A percentile compares a stretch with the other conserved stretches of the same genome.
These are phyloP conservation scores for Penicillium chermesinum DNA, from an alignment of 495 filamentous ascomycete genomes.

Conservation along the genomic window DNA sequence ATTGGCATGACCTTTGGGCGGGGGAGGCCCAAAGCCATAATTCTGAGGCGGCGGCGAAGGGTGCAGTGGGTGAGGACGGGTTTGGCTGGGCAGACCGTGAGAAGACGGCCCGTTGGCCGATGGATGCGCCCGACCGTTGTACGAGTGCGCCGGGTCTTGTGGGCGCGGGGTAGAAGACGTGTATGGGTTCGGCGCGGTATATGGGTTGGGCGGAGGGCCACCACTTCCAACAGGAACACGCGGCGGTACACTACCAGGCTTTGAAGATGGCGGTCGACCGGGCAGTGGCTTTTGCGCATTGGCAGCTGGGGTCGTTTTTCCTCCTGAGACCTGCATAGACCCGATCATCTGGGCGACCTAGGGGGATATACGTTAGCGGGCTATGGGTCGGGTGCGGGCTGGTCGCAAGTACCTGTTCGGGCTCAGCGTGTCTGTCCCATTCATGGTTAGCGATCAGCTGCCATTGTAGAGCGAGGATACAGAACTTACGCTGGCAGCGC, in stretches of 20 bases:
- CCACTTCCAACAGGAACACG: slow-evolving; percentile 29
- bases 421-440: slow-evolving; percentile 76
- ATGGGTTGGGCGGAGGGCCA: slow-evolving; percentile 17
- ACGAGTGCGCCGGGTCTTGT: slow-evolving; percentile 25
- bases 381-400: background rate
- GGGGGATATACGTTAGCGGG: slow-evolving; percentile 4
- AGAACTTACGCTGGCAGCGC: slow-evolving; percentile 83
- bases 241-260: slow-evolving; percentile 25
- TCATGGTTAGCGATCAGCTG: slow-evolving; percentile 12
- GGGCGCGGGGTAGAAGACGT: slow-evolving; percentile 23
- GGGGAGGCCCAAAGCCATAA: slow-evolving; percentile 56
- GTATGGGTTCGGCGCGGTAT: slow-evolving; percentile 17
- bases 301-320: slow-evolving; percentile 2
- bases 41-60: slow-evolving; percentile 54
- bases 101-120: slow-evolving; percentile 8
- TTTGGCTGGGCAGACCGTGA: slow-evolving; percentile 20
- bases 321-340: slow-evolving; percentile 29
- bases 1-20: slow-evolving; percentile 40
- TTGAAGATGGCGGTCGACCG: slow-evolving; percentile 22
- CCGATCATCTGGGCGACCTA: slow-evolving; percentile 54
- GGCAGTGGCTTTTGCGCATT: slow-evolving; percentile 23
- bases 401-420: slow-evolving; percentile 65
- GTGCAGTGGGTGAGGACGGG: slow-evolving; percentile 40
- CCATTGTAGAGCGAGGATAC: background rate
- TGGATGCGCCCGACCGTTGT: slow-evolving; percentile 23